Base-by-base conservation (phyloP, 1,284 basidiomycete species). In the Butyriboletus appendiculatus region DNA sequence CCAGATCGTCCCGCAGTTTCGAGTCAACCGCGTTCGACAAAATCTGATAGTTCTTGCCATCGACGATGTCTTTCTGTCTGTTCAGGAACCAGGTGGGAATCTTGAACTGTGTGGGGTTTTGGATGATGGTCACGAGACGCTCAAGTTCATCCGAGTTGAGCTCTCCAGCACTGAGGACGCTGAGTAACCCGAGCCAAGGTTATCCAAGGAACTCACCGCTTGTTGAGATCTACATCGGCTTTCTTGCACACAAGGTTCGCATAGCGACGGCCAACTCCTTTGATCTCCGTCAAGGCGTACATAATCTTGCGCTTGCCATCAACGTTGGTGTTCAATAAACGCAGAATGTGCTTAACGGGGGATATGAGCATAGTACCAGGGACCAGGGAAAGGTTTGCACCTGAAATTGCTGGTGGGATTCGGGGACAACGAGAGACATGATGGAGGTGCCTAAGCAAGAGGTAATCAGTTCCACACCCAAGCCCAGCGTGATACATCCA, bases 241-340 rank as follows among this genome's bases (percentile, higher is more conserved):
- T 99, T 99, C 82, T 99, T 99, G 89, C 96, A 98, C 68, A 99
- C 96, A 70, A 99, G 81, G 81, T 99, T 99, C 74, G 97, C 88
- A 80, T 98, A 99, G 59, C 97, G 92, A 62, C 97, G 90, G 72
- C 97, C 97, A 62, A 99, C 96, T 90, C 97, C 97, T 85, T 98
- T 98, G 85, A 99, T 99, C 82, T 99, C 94, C 50, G 94, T 97
- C 81, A 97, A 75, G 69, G 94, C 90, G 76, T 92, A 97, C 94
- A 96, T 96, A 75, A 98, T 91, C 84, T 98, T 98, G 72, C 95
- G 89, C 78, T 96, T 96, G 64, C 96, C 97, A 79, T 98, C 96
- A 69, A 99, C 97, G 80, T 99, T 99, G 73, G 97, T 99, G 86
- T 99, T 98, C 72, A 99, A 86, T 55, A 99, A 85, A 92, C 97